These are phyloP conservation scores for Amanita rubescens DNA, from an alignment of 768 basidiomycete genomes.

Conservation along the genomic window DNA sequence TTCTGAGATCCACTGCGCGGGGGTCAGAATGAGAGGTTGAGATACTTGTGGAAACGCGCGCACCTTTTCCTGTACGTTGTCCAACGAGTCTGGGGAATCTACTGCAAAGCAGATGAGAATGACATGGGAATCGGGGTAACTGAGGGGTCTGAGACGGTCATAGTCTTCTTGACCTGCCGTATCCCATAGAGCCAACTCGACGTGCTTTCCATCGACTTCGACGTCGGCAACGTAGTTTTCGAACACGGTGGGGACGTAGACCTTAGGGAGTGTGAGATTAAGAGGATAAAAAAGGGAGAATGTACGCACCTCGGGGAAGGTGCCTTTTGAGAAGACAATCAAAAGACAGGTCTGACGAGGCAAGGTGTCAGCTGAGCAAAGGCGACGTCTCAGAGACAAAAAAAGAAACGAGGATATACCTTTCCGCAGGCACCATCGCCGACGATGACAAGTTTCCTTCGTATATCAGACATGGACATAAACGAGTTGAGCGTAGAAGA, in stretches of 20 bases:
- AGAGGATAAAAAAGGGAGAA: not conserved
- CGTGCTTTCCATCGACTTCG: conserved; percentile 96
- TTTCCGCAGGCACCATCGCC: conserved; percentile 98
- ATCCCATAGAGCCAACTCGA: conserved; percentile 99
- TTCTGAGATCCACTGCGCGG: conserved; percentile 89
- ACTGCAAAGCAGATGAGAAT: conserved; percentile 99
- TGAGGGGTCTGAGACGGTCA: conserved; percentile 94
- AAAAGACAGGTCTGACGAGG: conserved; percentile 72
- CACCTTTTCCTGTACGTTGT: conserved; percentile 99
- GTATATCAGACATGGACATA: conserved; percentile 86
- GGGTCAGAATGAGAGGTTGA: conserved; percentile 5
- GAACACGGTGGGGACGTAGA: conserved; percentile 98
- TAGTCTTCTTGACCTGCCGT: conserved; percentile 99
- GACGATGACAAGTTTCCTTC: conserved; percentile 98
- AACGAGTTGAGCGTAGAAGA: not conserved
- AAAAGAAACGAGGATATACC: conserved; percentile 33
- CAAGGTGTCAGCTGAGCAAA: not conserved
- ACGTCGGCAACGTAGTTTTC: conserved; percentile 99
- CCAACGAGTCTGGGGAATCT: conserved; percentile 95
- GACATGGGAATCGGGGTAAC: conserved; percentile 99
- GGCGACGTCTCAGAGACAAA: conserved; percentile 10
- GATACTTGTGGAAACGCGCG: conserved; percentile 19
- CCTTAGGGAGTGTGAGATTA: conserved; percentile 43
- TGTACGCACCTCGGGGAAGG: conserved; percentile 80
- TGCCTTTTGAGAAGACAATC: conserved; percentile 95